Percentiles rank a stretch among this genome's conserved stretches.
phyloP scores from a whole-genome alignment of 202 grass and related monocot species.

The Musa balbisiana region DNA sequence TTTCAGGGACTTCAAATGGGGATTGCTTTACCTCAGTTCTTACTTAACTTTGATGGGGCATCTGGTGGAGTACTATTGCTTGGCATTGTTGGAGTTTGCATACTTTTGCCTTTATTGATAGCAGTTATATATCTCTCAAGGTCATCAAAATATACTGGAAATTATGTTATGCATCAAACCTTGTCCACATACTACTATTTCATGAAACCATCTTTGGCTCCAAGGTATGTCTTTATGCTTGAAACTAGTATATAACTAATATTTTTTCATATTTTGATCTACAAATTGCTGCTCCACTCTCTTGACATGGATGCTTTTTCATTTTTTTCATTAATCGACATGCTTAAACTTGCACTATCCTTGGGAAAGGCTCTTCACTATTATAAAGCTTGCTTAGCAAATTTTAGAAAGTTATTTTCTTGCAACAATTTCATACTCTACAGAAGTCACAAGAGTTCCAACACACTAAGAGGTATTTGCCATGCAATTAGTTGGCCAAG shows the following conservation, averaged over 20 bases:
- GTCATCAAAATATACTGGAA: constrained; percentile 97
- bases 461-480: not conserved
- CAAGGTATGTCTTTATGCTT: constrained; percentile 48
- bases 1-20: constrained; percentile 95
- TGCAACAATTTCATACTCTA: not conserved
- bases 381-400: not conserved
- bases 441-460: not conserved
- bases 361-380: not conserved
- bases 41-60: constrained; percentile 91
- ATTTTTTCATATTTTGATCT: not conserved
- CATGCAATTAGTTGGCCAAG: not conserved
- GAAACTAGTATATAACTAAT: not conserved
- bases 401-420: too few relatives aligned
- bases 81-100: constrained; percentile 93
- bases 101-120: constrained; percentile 90
- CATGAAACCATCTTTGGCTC: constrained; percentile 98
- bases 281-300: not conserved
- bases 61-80: constrained; percentile 92
- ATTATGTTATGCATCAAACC: constrained; percentile 99
- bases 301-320: not conserved
- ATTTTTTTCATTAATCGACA: not conserved
- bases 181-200: constrained; percentile 93
- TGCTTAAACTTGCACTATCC: not conserved
- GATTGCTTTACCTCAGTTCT: constrained; percentile 89
- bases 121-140: constrained; percentile 99